These are phyloP conservation scores for Plasmodium falciparum DNA, from an alignment of 169 alveolate genomes.

Conservation along the genomic window DNA sequence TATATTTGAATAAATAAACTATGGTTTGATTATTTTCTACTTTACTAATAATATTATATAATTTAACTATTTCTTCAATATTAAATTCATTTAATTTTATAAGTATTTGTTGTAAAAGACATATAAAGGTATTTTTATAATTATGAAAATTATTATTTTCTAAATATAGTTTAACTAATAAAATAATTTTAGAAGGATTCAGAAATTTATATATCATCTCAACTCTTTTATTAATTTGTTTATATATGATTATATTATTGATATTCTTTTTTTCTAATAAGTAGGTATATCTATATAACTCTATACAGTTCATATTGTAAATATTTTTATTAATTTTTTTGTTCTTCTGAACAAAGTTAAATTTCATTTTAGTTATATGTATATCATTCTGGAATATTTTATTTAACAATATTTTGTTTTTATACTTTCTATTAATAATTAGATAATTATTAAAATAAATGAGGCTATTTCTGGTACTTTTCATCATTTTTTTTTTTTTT, in stretches of 20 bases:
- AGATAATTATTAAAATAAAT: slow-evolving; percentile 11
- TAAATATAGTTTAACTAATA: slow-evolving; percentile 63
- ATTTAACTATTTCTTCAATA: slow-evolving; percentile 49
- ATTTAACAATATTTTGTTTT: slow-evolving; percentile 6
- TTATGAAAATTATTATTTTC: slow-evolving; percentile 41
- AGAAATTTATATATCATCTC: slow-evolving; percentile 76
- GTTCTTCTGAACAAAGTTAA: slow-evolving; percentile 47
- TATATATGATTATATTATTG: slow-evolving; percentile 52
- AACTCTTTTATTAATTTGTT: slow-evolving; percentile 74
- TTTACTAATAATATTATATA: slow-evolving; percentile 64
- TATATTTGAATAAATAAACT: slow-evolving; percentile 57
- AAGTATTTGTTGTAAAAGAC: slow-evolving; percentile 65
- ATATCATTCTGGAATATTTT: background rate
- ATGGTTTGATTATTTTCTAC: slow-evolving; percentile 62
- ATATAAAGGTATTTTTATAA: slow-evolving; percentile 44
- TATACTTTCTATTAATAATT: slow-evolving; percentile 3
- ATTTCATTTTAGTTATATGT: slow-evolving; percentile 37
- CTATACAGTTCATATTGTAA: slow-evolving; percentile 70
- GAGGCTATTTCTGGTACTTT: slow-evolving; percentile 2
- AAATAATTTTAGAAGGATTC: slow-evolving; percentile 55
- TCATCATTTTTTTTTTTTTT: slow-evolving; percentile 7
- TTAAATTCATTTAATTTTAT: slow-evolving; percentile 50
- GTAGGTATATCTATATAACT: slow-evolving; percentile 54
- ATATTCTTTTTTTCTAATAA: slow-evolving; percentile 44
- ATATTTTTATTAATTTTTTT: slow-evolving; percentile 61